Base-by-base conservation (phyloP, 2,329 filamentous ascomycete species). In the Colletotrichum sp. region DNA sequence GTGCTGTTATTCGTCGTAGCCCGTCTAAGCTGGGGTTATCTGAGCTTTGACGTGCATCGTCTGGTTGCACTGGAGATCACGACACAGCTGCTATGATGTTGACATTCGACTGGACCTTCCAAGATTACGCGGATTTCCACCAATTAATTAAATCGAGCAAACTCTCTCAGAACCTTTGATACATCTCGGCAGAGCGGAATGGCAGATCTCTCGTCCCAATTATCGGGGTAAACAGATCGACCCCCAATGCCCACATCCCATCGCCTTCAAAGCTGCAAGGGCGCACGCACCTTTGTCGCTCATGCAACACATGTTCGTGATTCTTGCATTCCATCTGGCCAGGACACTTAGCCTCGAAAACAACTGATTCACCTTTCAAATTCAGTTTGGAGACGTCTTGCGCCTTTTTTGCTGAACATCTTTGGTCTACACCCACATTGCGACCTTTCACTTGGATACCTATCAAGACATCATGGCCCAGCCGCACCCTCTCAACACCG, bases 401-500 rank as follows among this genome's bases (percentile, higher is more conserved):
- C n/a, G 44, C n/a, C 44, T 13, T 1, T 59, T 28, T 28, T 28
- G 7, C 22, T 59, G 55, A 28, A 59, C 5, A 59, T 59, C 16
- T 24, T 0, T 10, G 26, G 5, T 59, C 24, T 28, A 8, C 13
- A 18, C 55, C 1, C 8, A 26, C 26, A 57, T 57, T 59, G 24
- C 13, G 0, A 9, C 16, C 1, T 18, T 9, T 18, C 0, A 12
- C 15, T 62, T 15, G 15, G 2, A 26, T 65, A 24, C 52, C n/a
- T 24, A 57, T 0, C 13, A 9, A 18, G 34, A 18, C 63, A 13
- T 34, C 5, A 69, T 69, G 67, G 71, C 70, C 12, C 74, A 76
- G 4, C 71, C 74, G 13, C 74, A 76, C 5, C 64, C 57, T 22
- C 68, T 76, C 16, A 76, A 76, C n/a, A 68, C 34, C 12, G 68